Evolutionary conservation across 2,329 filamentous ascomycete genomes (phyloP).

Genomic region (Fusarium floridanum): DNA sequence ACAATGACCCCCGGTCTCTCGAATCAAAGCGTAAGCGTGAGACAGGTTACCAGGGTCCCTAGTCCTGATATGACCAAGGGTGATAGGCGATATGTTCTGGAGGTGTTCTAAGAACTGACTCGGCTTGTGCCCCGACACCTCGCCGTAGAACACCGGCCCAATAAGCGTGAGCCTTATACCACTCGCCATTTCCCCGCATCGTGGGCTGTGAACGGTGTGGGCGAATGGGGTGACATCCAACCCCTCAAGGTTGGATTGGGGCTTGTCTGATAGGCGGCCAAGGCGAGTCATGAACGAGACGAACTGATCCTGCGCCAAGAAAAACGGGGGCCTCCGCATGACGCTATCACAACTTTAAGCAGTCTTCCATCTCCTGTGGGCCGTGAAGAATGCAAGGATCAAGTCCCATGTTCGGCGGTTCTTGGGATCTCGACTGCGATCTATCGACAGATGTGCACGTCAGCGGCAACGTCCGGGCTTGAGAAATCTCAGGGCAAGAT

Average conservation of each 20-base stretch:
- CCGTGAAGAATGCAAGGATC: neutral
- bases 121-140: neutral
- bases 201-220: neutral
- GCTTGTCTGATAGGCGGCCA: neutral
- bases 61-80: neutral
- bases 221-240: neutral
- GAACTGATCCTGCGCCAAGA: neutral
- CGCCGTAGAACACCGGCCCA: constrained; percentile 1
- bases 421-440: constrained; percentile 5
- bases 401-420: neutral
- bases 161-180: neutral
- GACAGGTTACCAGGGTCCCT: neutral
- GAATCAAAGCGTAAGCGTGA: neutral
- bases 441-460: neutral
- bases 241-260: neutral
- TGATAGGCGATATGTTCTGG: neutral
- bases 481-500: neutral
- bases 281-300: neutral
- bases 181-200: neutral
- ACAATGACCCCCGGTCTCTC: neutral
- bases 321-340: neutral
- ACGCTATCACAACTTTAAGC: constrained; percentile 1
- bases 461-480: neutral
- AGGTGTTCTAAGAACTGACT: neutral
- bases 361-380: neutral